Conservation (phyloP, 1,284 basidiomycete genomes). For the Puccinia triticina region DNA sequence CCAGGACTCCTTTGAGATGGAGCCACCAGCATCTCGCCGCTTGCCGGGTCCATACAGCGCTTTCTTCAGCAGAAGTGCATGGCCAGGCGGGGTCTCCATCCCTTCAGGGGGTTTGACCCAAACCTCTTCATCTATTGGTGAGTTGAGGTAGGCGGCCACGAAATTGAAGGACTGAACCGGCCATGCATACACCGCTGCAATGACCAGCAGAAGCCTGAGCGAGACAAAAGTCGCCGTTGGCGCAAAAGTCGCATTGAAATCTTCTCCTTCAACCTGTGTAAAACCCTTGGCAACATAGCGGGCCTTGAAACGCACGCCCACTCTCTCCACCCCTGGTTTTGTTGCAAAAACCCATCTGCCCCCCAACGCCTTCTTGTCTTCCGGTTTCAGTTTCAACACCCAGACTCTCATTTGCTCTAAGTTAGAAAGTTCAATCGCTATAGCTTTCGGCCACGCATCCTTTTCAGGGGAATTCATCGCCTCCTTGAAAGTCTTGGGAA, state of each 20-base stretch:
- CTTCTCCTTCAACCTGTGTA: neutral
- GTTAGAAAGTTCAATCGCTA: neutral
- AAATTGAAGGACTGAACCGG: constrained; percentile 14
- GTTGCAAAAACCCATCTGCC: too few species aligned
- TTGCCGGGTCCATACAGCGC: constrained; percentile 4
- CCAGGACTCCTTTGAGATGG: neutral
- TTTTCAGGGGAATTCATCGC: neutral
- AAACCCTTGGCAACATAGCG: constrained; percentile 3
- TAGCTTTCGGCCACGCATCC: neutral
- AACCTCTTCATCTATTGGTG: neutral
- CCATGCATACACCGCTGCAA: neutral
- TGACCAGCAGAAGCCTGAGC: neutral
- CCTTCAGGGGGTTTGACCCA: constrained; percentile 18
- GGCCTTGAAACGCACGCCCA: neutral
- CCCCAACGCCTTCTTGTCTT: neutral
- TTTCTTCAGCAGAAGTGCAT: neutral
- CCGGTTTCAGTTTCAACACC: neutral
- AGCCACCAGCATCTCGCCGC: constrained; percentile 12
- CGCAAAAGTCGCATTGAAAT: too few species aligned
- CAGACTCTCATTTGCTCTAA: constrained; percentile 12
- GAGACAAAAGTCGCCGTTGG: neutral
- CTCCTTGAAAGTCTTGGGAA: neutral
- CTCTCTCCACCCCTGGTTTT: neutral
- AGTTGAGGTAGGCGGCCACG: constrained; percentile 9
- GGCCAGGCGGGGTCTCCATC: neutral